A percentile compares a stretch with the other conserved stretches of the same genome.
Conservation (phyloP, 345 rosid genomes). For the Limnanthes douglasii region DNA sequence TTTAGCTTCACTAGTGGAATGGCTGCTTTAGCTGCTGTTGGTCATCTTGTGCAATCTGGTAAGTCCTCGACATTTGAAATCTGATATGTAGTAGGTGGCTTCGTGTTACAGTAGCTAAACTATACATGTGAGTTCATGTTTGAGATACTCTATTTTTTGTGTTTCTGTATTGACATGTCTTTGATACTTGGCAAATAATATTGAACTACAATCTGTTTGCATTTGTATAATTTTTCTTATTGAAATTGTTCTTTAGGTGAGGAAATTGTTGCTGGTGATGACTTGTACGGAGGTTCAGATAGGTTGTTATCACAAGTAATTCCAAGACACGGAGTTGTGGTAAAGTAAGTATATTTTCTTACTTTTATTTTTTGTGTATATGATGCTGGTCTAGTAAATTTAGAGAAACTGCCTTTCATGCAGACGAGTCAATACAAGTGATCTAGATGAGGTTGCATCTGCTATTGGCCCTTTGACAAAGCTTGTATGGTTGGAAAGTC, state of each 20-base stretch:
- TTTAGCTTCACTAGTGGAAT: constrained; percentile 97
- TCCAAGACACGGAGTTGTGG: constrained; percentile 59
- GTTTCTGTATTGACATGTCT: too few species aligned
- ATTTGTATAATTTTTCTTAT: background rate
- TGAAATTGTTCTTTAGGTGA: constrained; percentile 25
- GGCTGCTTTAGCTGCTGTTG: constrained; percentile 89
- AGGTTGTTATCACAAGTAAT: constrained; percentile 72
- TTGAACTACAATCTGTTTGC: background rate
- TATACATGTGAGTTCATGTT: constrained; percentile 1
- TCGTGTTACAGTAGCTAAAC: background rate
- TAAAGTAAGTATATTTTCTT: constrained; percentile 43
- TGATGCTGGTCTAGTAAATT: constrained; percentile 3
- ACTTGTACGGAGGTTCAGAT: constrained; percentile 90
- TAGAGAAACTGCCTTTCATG: constrained; percentile 10
- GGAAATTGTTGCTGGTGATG: constrained; percentile 93
- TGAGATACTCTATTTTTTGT: too few species aligned
- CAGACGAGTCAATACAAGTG: constrained; percentile 74
- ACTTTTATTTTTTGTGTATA: background rate
- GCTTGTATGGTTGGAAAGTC: constrained; percentile 92
- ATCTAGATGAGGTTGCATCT: constrained; percentile 60
- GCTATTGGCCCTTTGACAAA: constrained; percentile 64
- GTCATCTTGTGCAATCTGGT: constrained; percentile 67
- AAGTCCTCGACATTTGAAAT: background rate
- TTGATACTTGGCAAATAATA: too few species aligned
- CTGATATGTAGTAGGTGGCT: background rate